Percentiles rank a stretch among this genome's conserved stretches.
Conservation (phyloP, 805 yeast genomes). For the Alloascoidea africana region DNA sequence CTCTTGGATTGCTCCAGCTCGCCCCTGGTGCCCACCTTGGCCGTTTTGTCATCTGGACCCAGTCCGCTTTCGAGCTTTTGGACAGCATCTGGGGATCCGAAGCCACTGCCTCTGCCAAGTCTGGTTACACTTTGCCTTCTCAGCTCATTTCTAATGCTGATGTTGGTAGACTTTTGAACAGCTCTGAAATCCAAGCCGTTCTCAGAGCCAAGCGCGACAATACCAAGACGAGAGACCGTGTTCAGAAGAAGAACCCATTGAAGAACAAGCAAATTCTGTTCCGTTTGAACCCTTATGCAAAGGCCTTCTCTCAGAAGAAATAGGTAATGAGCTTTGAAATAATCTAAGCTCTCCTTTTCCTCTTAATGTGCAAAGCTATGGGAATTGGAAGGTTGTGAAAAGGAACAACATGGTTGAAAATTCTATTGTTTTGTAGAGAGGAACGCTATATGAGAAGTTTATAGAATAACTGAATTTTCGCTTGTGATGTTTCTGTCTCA, state of each 20-base stretch:
- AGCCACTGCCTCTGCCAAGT: constrained; percentile 62
- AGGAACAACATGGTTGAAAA: too few relatives aligned
- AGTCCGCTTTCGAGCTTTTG: constrained; percentile 91
- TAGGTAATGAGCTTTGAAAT: too few relatives aligned
- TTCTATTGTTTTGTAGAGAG: too few relatives aligned
- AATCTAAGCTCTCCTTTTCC: too few relatives aligned
- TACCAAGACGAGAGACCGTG: constrained; percentile 86
- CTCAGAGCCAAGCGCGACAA: constrained; percentile 94
- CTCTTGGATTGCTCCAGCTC: constrained; percentile 91
- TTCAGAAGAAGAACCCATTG: constrained; percentile 97
- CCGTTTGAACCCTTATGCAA: constrained; percentile 99
- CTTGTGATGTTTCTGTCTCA: too few relatives aligned
- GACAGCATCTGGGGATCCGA: constrained; percentile 97
- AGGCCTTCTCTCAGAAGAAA: constrained; percentile 88
- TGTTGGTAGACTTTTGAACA: constrained; percentile 93
- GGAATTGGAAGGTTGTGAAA: too few relatives aligned
- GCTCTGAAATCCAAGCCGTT: constrained; percentile 97
- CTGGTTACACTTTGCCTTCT: constrained; percentile 84
- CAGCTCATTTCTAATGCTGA: constrained; percentile 94
- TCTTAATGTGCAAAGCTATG: too few relatives aligned
- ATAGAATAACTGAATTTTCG: too few relatives aligned
- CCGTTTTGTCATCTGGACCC: constrained; percentile 99
- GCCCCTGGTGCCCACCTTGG: constrained; percentile 99
- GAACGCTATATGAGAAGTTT: too few relatives aligned
- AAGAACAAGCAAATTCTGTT: constrained; percentile 97